Evolutionary conservation across 257 asterid genomes (phyloP).

Genomic region (Jacaranda mimosifolia): DNA sequence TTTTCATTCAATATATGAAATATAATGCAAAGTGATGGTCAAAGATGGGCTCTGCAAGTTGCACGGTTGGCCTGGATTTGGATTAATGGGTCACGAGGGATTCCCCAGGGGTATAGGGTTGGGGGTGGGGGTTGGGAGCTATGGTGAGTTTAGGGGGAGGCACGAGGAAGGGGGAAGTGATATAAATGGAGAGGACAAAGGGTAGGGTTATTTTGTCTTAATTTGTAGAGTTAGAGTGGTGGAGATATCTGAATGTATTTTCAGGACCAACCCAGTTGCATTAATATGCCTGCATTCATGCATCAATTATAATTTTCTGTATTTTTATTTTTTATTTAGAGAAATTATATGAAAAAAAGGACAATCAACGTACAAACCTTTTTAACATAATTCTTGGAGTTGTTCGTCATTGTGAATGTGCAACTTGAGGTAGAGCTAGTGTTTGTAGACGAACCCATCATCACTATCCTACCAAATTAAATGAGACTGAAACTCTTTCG

Average conservation of each 20-base stretch:
- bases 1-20: background rate
- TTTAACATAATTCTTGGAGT: too few species aligned
- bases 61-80: slow-evolving; percentile 37
- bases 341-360: too few species aligned
- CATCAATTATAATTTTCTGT: slow-evolving; percentile 8
- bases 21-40: background rate
- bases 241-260: slow-evolving; percentile 19
- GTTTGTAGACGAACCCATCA: too few species aligned
- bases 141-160: slow-evolving; percentile 11
- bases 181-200: slow-evolving; percentile 29
- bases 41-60: slow-evolving; percentile 32
- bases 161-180: slow-evolving; percentile 43
- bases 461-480: too few species aligned
- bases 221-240: background rate
- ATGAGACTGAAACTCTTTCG: too few species aligned
- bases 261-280: slow-evolving; percentile 16
- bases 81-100: slow-evolving; percentile 67
- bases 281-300: slow-evolving; percentile 26
- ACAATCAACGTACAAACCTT: too few species aligned
- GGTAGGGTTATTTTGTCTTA: slow-evolving; percentile 12
- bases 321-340: background rate
- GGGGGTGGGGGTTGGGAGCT: background rate
- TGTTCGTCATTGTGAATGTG: too few species aligned
- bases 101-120: background rate
- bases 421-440: too few species aligned